These are phyloP conservation scores for Brassica cretica DNA, from an alignment of 345 rosid genomes.

Conservation along the genomic window DNA sequence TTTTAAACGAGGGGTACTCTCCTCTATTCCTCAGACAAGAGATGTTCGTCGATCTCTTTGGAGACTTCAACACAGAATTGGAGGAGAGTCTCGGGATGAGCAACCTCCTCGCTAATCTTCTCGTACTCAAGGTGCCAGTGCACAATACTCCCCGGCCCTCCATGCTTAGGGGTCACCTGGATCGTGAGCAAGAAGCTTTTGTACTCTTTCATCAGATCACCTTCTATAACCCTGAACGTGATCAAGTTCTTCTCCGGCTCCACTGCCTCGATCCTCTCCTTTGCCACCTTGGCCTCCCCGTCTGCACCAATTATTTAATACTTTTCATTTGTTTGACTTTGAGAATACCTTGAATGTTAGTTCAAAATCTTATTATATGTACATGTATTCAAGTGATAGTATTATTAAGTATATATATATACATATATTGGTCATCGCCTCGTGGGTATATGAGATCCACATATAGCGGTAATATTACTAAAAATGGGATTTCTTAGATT, in stretches of 20 bases:
- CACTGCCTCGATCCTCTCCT: conserved; percentile 19
- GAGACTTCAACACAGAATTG: conserved; percentile 23
- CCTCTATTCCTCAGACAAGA: conserved; percentile 18
- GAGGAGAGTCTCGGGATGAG: conserved; percentile 16
- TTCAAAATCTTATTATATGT: not conserved
- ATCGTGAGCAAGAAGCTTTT: conserved; percentile 3
- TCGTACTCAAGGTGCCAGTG: conserved; percentile 43
- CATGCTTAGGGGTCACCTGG: conserved; percentile 29
- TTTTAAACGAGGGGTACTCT: not conserved
- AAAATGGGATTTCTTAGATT: not conserved
- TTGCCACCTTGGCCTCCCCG: conserved; percentile 15
- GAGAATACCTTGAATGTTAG: not conserved
- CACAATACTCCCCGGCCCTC: conserved; percentile 23
- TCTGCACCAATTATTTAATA: conserved; percentile 7
- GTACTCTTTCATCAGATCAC: not conserved
- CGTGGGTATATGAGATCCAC: not conserved
- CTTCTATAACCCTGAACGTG: conserved; percentile 1
- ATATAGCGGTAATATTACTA: not conserved
- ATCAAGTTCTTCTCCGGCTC: conserved; percentile 27
- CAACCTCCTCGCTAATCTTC: conserved; percentile 24
- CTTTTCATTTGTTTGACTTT: not conserved
- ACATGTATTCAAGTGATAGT: not conserved
- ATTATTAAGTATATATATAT: not conserved
- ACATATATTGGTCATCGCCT: not conserved
- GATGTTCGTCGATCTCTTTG: conserved; percentile 38